Conservation (phyloP, 495 filamentous ascomycete species). For the Talaromyces liani region DNA sequence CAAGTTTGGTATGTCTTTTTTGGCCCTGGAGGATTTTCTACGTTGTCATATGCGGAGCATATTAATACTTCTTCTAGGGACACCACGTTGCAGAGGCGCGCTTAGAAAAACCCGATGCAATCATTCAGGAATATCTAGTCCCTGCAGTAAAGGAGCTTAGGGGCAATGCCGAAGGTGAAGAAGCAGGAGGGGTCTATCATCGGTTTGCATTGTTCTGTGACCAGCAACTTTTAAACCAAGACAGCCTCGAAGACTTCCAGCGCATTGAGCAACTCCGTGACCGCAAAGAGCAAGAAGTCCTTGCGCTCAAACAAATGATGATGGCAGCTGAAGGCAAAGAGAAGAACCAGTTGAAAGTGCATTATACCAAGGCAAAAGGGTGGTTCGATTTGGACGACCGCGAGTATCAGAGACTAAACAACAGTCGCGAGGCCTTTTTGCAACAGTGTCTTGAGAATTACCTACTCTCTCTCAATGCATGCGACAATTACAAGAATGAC, state of each 20-base stretch:
- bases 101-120: slow-evolving; percentile 85
- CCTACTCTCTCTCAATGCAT: slow-evolving; percentile 72
- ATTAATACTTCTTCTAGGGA: slow-evolving; percentile 39
- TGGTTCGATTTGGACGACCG: slow-evolving; percentile 87
- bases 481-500: slow-evolving; percentile 82
- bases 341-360: slow-evolving; percentile 36
- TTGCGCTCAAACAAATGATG: slow-evolving; percentile 54
- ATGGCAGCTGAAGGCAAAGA: slow-evolving; percentile 41
- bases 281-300: slow-evolving; percentile 71
- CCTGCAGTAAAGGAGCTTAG: slow-evolving; percentile 75
- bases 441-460: slow-evolving; percentile 91
- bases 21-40: neutral
- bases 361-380: slow-evolving; percentile 59
- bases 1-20: slow-evolving; percentile 59
- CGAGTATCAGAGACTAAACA: slow-evolving; percentile 70
- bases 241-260: slow-evolving; percentile 75
- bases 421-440: slow-evolving; percentile 71
- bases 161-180: slow-evolving; percentile 57
- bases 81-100: slow-evolving; percentile 85
- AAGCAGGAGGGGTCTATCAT: slow-evolving; percentile 84
- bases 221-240: slow-evolving; percentile 77
- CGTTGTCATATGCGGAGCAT: neutral
- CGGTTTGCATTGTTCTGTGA: slow-evolving; percentile 95
- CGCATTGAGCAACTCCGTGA: slow-evolving; percentile 73
- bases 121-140: slow-evolving; percentile 75